These are phyloP conservation scores for Sphaerosporella brunnea DNA, from an alignment of 495 filamentous ascomycete genomes.

Conservation along the genomic window DNA sequence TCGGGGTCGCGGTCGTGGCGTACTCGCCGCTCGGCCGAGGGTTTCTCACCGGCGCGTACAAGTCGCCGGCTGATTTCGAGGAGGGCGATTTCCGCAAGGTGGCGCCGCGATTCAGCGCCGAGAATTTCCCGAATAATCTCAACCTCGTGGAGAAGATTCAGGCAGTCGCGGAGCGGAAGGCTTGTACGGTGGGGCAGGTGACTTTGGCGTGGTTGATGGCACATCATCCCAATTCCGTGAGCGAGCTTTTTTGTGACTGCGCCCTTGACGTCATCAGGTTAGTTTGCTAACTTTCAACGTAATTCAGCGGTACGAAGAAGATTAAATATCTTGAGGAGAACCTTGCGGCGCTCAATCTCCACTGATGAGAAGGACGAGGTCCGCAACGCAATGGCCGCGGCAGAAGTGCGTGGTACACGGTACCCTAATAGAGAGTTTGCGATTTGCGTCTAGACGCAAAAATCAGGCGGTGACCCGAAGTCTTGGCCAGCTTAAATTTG, in stretches of 20 bases:
- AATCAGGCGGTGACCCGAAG: too few relatives aligned
- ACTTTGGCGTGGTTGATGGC: constrained; percentile 41
- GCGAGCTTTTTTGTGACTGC: constrained; percentile 46
- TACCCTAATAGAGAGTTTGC: too few relatives aligned
- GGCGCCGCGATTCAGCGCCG: constrained; percentile 34
- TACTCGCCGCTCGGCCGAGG: constrained; percentile 46
- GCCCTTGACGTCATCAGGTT: too few relatives aligned
- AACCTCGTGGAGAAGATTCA: constrained; percentile 30
- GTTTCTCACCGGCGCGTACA: constrained; percentile 36
- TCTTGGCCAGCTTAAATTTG: too few relatives aligned
- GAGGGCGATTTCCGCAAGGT: constrained; percentile 29
- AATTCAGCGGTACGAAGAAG: constrained; percentile 36
- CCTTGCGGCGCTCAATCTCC: constrained; percentile 30
- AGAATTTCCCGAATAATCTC: constrained; percentile 37
- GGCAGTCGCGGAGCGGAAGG: constrained; percentile 33
- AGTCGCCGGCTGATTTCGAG: constrained; percentile 31
- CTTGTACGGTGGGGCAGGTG: constrained; percentile 33
- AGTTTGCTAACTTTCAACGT: too few relatives aligned
- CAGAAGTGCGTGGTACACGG: too few relatives aligned
- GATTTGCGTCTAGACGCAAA: too few relatives aligned
- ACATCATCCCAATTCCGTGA: constrained; percentile 39
- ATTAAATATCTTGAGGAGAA: constrained; percentile 42
- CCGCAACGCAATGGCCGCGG: constrained; percentile 24
- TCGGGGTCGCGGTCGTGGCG: constrained; percentile 43
- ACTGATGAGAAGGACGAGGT: constrained; percentile 33